These are phyloP conservation scores for Komagataella pseudopastoris DNA, from an alignment of 805 yeast genomes.

Conservation along the genomic window DNA sequence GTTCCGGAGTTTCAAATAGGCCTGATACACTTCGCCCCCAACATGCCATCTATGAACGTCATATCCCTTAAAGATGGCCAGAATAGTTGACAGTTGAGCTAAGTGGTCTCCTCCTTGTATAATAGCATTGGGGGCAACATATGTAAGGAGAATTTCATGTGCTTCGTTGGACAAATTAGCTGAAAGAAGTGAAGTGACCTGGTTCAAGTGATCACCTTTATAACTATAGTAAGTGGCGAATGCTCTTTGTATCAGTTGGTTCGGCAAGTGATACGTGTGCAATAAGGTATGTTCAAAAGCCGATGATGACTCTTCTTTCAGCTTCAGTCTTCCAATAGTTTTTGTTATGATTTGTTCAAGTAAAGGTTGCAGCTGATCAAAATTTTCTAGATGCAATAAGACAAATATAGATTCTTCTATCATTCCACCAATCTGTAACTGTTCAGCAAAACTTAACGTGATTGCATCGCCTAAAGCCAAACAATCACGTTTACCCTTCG, in stretches of 20 bases:
- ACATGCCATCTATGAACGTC: conserved; percentile 32
- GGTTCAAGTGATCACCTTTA: conserved; percentile 38
- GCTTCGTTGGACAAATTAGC: conserved; percentile 56
- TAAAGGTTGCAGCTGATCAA: neutral
- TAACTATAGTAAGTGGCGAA: conserved; percentile 43
- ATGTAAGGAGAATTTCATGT: conserved; percentile 35
- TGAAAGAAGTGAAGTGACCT: conserved; percentile 44
- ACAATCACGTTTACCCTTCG: conserved; percentile 7
- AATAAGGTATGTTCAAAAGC: conserved; percentile 5
- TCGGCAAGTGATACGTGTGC: conserved; percentile 32
- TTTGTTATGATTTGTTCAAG: conserved; percentile 26
- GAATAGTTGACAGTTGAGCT: conserved; percentile 19
- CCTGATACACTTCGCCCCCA: conserved; percentile 46
- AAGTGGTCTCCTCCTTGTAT: conserved; percentile 25
- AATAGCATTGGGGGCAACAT: conserved; percentile 65
- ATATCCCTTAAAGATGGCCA: conserved; percentile 25
- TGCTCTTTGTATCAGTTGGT: conserved; percentile 34
- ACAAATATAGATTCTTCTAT: conserved; percentile 53
- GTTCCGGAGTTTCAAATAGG: conserved; percentile 25
- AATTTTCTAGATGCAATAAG: conserved; percentile 36
- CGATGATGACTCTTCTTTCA: conserved; percentile 21
- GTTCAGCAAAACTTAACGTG: conserved; percentile 28
- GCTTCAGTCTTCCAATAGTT: conserved; percentile 20
- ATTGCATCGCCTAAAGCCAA: conserved; percentile 8
- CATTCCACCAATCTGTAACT: conserved; percentile 31